Percentiles rank a stretch among this genome's conserved stretches.
phyloP scores from a whole-genome alignment of 352 stramenopile species.

The Phytopythium mirpurense region DNA sequence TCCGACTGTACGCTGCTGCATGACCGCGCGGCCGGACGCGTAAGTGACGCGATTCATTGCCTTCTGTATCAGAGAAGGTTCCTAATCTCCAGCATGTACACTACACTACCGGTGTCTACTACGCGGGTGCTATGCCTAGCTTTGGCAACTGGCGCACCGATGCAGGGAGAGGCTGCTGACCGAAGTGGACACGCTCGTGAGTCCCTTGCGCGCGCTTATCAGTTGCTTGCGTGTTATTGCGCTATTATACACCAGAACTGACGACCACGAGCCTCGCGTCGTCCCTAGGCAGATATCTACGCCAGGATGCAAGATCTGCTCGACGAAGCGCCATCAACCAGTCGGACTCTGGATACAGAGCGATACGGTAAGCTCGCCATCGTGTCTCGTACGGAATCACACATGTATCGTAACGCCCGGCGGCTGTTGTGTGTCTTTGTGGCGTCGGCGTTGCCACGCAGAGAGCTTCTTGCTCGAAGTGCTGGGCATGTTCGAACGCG shows the following conservation, averaged over 20 bases:
- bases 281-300: constrained; percentile 31
- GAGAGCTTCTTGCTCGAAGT: constrained; percentile 59
- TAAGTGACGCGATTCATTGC: no score
- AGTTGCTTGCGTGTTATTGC: no score
- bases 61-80: no score
- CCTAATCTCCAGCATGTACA: no score
- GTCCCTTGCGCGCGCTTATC: background rate
- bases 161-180: constrained; percentile 47
- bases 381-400: no score
- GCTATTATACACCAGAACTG: no score
- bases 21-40: constrained; percentile 36
- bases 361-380: background rate
- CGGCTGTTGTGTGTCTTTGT: background rate
- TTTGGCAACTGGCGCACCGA: constrained; percentile 70
- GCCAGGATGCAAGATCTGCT: constrained; percentile 1
- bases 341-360: background rate
- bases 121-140: no score
- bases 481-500: constrained; percentile 70
- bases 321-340: background rate
- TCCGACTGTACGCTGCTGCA: constrained; percentile 43
- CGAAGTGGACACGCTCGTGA: constrained; percentile 44
- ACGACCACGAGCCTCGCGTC: background rate
- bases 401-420: no score
- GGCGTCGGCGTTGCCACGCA: constrained; percentile 9
- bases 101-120: no score